These are phyloP conservation scores for Fagopyrum tataricum DNA, from an alignment of 148 eudicot genomes.

Conservation along the genomic window DNA sequence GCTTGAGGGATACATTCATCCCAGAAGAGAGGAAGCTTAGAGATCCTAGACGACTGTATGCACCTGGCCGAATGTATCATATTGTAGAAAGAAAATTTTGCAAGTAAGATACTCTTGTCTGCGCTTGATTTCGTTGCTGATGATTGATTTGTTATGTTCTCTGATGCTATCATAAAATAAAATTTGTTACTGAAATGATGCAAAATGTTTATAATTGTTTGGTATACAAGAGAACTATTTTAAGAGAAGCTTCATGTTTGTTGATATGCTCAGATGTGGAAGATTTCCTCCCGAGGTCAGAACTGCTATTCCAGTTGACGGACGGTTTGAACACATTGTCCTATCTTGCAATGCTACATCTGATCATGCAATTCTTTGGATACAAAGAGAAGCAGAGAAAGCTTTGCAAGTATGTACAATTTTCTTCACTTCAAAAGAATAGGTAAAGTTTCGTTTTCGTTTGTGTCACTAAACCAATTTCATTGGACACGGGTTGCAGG, in stretches of 20 bases:
- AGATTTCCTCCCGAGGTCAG: conserved; percentile 78
- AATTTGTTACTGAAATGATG: no score
- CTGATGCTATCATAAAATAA: no score
- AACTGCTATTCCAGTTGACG: conserved; percentile 88
- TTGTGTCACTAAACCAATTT: neutral
- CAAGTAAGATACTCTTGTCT: conserved; percentile 39
- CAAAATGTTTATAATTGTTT: neutral
- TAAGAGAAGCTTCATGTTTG: neutral
- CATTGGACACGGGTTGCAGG: conserved; percentile 26
- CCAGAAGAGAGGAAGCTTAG: conserved; percentile 69
- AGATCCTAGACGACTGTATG: conserved; percentile 84
- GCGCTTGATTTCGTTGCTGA: no score
- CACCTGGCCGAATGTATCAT: conserved; percentile 94
- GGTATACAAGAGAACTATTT: neutral
- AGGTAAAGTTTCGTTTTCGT: neutral
- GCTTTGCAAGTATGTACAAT: conserved; percentile 42
- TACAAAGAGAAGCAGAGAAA: conserved; percentile 69
- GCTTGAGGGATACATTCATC: conserved; percentile 90
- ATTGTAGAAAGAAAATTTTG: conserved; percentile 93
- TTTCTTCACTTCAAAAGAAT: neutral
- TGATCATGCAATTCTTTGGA: conserved; percentile 90
- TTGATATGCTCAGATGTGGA: conserved; percentile 50
- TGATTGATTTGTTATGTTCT: neutral
- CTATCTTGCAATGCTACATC: conserved; percentile 80
- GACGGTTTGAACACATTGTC: conserved; percentile 93